Conservation (phyloP, 2,329 filamentous ascomycete genomes). For the Pseudovirgaria hyperparasitica region DNA sequence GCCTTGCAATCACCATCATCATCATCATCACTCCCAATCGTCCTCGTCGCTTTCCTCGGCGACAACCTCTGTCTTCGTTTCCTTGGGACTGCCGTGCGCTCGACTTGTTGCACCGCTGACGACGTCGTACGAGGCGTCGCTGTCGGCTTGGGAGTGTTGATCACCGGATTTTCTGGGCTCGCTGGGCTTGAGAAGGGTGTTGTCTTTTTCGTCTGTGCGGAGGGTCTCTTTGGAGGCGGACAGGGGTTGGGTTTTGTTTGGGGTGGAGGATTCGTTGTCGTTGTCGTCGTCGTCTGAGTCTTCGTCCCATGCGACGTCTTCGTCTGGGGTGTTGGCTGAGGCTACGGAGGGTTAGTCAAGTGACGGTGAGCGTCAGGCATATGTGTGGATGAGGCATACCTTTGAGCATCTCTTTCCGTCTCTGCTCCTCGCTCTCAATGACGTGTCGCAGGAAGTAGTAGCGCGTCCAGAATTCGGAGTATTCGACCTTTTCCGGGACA, state of each 20-base stretch:
- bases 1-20: too few relatives aligned
- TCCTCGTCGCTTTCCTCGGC: slow-evolving; percentile 55
- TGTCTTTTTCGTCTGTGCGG: slow-evolving; percentile 18
- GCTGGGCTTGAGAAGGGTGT: slow-evolving; percentile 42
- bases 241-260: slow-evolving; percentile 8
- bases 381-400: slow-evolving; percentile 40
- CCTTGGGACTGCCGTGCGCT: slow-evolving; percentile 54
- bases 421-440: slow-evolving; percentile 83
- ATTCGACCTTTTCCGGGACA: slow-evolving; percentile 86
- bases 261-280: slow-evolving; percentile 7
- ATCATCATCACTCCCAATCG: slow-evolving; percentile 55
- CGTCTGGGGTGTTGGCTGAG: slow-evolving; percentile 54
- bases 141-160: slow-evolving; percentile 72
- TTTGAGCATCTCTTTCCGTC: slow-evolving; percentile 78
- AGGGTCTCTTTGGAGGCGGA: slow-evolving; percentile 25
- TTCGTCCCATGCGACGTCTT: slow-evolving; percentile 57
- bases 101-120: slow-evolving; percentile 66
- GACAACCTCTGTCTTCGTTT: slow-evolving; percentile 32
- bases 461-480: slow-evolving; percentile 79
- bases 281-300: slow-evolving; percentile 46
- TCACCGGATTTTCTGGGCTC: slow-evolving; percentile 54
- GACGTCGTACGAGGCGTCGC: slow-evolving; percentile 91
- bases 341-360: slow-evolving; percentile 4
- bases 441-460: slow-evolving; percentile 93
- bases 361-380: slow-evolving; percentile 1